Evolutionary conservation across 345 rosid species (phyloP).

Genomic region (Geranium rotundifolium): DNA sequence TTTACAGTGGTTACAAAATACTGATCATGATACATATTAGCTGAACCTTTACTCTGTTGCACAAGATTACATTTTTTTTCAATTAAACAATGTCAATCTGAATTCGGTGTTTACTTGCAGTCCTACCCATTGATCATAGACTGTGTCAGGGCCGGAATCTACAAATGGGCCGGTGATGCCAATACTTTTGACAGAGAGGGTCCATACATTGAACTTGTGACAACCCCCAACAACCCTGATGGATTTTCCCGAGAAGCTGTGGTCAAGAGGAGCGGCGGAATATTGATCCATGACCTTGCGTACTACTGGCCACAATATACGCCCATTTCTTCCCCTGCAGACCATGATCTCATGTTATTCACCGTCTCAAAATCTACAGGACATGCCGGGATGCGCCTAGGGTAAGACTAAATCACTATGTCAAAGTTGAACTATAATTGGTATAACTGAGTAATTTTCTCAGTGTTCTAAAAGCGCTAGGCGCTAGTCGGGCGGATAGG

Average conservation of each 20-base stretch:
- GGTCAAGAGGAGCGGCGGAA: slow-evolving; percentile 54
- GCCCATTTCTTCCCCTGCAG: slow-evolving; percentile 52
- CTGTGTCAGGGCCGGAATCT: slow-evolving; percentile 61
- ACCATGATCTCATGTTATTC: slow-evolving; percentile 72
- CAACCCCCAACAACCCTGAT: slow-evolving; percentile 92
- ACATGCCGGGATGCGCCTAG: slow-evolving; percentile 91
- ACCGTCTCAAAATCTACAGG: slow-evolving; percentile 80
- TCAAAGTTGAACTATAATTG: too few species aligned
- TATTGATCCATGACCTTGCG: slow-evolving; percentile 77
- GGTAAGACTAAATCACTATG: slow-evolving; percentile 30
- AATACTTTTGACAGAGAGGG: slow-evolving; percentile 31
- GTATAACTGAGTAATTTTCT: too few species aligned
- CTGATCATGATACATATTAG: too few species aligned
- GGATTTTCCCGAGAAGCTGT: slow-evolving; percentile 56
- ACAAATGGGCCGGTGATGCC: slow-evolving; percentile 90
- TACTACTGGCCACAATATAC: slow-evolving; percentile 96
- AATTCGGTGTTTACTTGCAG: slow-evolving; percentile 24
- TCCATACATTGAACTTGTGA: slow-evolving; percentile 78
- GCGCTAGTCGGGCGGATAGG: too few species aligned
- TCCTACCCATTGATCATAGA: slow-evolving; percentile 70
- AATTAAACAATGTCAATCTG: too few species aligned
- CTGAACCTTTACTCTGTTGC: too few species aligned
- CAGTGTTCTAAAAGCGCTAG: too few species aligned
- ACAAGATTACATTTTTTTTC: too few species aligned
- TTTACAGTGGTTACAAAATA: too few species aligned